Percentiles rank a stretch among this genome's conserved stretches.
phyloP scores from a whole-genome alignment of 139 green algal species.

The Haematococcus lacustris region DNA sequence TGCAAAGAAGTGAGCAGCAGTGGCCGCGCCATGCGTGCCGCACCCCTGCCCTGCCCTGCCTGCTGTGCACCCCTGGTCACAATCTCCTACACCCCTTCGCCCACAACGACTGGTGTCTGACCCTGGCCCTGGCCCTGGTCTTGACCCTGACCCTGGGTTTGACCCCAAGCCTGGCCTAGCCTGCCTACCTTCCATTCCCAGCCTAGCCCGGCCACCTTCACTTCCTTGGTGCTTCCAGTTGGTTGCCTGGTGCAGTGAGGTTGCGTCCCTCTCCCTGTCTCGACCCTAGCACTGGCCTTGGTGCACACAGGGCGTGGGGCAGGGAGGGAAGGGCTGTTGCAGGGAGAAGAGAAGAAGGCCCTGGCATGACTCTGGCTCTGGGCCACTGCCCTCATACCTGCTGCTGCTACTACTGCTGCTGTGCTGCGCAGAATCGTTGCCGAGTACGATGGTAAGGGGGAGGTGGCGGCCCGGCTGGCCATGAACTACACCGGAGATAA shows the following conservation, averaged over 20 bases:
- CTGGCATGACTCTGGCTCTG: neutral
- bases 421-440: slow-evolving; percentile 13
- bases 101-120: neutral
- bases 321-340: too few relatives aligned
- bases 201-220: too few relatives aligned
- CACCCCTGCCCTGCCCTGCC: neutral
- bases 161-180: neutral
- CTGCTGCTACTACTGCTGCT: neutral
- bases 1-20: slow-evolving; percentile 12
- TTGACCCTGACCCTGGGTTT: neutral
- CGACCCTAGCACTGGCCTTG: neutral
- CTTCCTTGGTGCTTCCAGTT: too few relatives aligned
- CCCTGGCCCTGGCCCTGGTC: neutral
- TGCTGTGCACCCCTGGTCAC: neutral
- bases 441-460: slow-evolving; percentile 19
- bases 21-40: neutral
- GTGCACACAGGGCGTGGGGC: neutral
- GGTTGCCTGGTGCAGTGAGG: too few relatives aligned
- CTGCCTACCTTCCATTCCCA: neutral
- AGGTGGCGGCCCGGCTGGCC: slow-evolving; percentile 1
- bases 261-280: neutral
- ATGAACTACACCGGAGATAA: slow-evolving; percentile 4
- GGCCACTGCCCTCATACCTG: neutral
- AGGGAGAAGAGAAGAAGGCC: neutral
- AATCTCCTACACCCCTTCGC: neutral